Base-by-base conservation (phyloP, 257 asterid species). In the Solanum paucissectum region DNA sequence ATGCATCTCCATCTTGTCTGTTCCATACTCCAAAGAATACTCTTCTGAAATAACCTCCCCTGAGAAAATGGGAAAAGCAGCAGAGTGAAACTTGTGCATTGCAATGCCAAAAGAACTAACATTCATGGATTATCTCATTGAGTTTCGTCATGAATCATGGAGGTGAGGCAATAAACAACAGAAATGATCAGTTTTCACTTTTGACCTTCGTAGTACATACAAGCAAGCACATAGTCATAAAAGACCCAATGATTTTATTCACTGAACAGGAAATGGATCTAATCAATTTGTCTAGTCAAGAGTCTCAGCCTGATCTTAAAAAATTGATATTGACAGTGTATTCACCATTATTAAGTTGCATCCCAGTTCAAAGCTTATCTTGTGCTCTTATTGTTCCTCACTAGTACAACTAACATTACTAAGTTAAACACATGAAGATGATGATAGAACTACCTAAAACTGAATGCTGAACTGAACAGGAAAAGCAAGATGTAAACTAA, bases 11-110 rank as follows among this genome's bases (percentile, higher is more conserved):
- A 96, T 93, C 84, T 0, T 91, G 90, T 96, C 99, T 32, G 97
- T 95, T 90, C 99, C 99, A 84, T 96, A 96, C 92, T 94, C 98
- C 97, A 96, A 90, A 11, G 98, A 91, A 91, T 96, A 96, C 91
- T 94, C 99, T 92, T 96, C 98, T 40, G 99, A 95, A 89, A 96
- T 96, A 82, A 96, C 99, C 90, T 94, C 95, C 87, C 98, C 99
- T 95, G 91, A 44, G 20, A 93, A 21, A 81, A 81, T 81, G 29
- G 69, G 29, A 81, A 29, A 46, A 81, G 69, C 27, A 81, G 71
- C 77, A 82, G 72, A 76, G 38, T 23, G 84, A 68, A 29, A 20
- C 85, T 81, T 46, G 85, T 18, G 7, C 7, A 4, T 16, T 81
- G 20, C 66, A 29, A 46, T 46, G 44, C 32, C 85, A 81, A 49